A percentile compares a stretch with the other conserved stretches of the same genome.
Conservation (phyloP, 1,139 yeast genomes). For the Oligophagozyma castellii region DNA sequence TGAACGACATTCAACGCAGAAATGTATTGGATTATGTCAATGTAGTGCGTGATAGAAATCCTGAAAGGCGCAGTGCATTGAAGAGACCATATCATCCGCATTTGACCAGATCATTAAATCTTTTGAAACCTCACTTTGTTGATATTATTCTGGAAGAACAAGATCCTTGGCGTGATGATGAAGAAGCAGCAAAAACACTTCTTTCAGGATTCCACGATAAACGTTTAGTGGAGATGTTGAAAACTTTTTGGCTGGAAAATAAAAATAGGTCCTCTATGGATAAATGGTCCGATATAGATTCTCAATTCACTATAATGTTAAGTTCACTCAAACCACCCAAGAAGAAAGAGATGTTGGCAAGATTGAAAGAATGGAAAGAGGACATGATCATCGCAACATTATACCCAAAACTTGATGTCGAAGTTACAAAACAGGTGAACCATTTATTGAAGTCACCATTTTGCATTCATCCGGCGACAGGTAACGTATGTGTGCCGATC, state of each 20-base stretch:
- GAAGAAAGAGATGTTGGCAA: conserved; percentile 17
- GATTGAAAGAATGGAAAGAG: conserved; percentile 55
- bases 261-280: conserved; percentile 35
- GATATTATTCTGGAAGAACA: conserved; percentile 64
- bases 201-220: conserved; percentile 51
- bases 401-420: conserved; percentile 87
- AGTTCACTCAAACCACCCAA: conserved; percentile 35
- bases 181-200: conserved; percentile 36
- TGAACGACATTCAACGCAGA: conserved; percentile 62
- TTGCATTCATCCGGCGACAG: conserved; percentile 94
- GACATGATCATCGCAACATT: conserved; percentile 68
- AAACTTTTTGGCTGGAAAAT: conserved; percentile 38
- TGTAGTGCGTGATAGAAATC: conserved; percentile 43
- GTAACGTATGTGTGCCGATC: conserved; percentile 94
- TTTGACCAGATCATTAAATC: conserved; percentile 56
- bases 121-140: conserved; percentile 50
- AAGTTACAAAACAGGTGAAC: conserved; percentile 78
- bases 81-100: conserved; percentile 87
- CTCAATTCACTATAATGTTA: conserved; percentile 19
- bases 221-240: conserved; percentile 39
- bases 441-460: conserved; percentile 96
- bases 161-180: conserved; percentile 60
- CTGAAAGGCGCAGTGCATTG: conserved; percentile 34
- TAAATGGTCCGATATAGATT: conserved; percentile 80
- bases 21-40: conserved; percentile 77